Percentiles rank a stretch among this genome's conserved stretches.
Evolutionary conservation across 2,329 filamentous ascomycete species (phyloP).

Genomic region (Eutypella sp.): DNA sequence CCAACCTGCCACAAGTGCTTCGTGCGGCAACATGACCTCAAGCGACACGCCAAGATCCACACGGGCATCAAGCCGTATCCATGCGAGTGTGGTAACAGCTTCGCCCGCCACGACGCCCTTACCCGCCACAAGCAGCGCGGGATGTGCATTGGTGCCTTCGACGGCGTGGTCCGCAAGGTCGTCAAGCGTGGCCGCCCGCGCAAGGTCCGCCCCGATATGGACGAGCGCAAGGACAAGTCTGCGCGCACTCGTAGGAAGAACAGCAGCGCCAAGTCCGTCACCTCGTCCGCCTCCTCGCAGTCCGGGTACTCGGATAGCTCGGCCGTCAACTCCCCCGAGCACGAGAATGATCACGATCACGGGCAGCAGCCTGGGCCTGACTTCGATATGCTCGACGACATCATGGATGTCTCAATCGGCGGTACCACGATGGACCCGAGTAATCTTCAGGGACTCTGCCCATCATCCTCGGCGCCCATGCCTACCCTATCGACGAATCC

Average conservation of each 20-base stretch:
- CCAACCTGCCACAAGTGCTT: constrained; percentile 93
- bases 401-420: constrained; percentile 40
- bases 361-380: constrained; percentile 29
- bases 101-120: constrained; percentile 90
- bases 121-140: constrained; percentile 91
- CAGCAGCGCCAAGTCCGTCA: no score
- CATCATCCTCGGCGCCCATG: constrained; percentile 38
- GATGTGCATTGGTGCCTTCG: constrained; percentile 94
- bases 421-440: constrained; percentile 33
- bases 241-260: constrained; percentile 51
- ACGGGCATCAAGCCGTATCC: constrained; percentile 93
- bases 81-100: constrained; percentile 90
- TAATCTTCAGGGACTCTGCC: constrained; percentile 27
- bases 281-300: constrained; percentile 43
- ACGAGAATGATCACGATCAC: no score
- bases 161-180: constrained; percentile 61
- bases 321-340: constrained; percentile 46
- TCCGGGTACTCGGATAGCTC: constrained; percentile 55
- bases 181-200: constrained; percentile 60
- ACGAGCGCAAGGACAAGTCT: constrained; percentile 54
- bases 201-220: constrained; percentile 55
- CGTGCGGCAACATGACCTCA: constrained; percentile 93
- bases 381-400: constrained; percentile 42
- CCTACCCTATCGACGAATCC: constrained; percentile 24
- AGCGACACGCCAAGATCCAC: constrained; percentile 96